A percentile compares a stretch with the other conserved stretches of the same genome.
Evolutionary conservation across 176 grass and related monocot genomes (phyloP).

Genomic region (Ampelocalamus luodianensis): DNA sequence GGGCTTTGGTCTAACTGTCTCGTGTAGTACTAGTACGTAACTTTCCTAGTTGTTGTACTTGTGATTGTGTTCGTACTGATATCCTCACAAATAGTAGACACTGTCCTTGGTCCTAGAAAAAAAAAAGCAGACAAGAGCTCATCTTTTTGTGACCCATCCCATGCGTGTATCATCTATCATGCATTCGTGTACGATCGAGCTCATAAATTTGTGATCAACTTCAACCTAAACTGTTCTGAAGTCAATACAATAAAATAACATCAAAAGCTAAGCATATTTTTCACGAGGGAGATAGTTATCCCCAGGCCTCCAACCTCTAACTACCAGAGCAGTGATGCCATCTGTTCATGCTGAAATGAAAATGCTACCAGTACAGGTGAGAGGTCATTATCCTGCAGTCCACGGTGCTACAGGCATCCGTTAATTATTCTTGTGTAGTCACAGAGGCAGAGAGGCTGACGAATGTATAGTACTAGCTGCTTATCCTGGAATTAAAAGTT

Average conservation of each 20-base stretch:
- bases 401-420: conserved; percentile 37
- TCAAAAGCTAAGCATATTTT: conserved; percentile 5
- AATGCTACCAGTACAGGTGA: conserved; percentile 32
- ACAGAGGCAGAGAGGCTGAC: conserved; percentile 29
- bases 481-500: conserved; percentile 28
- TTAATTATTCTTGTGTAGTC: conserved; percentile 30
- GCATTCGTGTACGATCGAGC: neutral
- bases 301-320: conserved; percentile 36
- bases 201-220: conserved; percentile 6
- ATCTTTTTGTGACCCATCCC: conserved; percentile 16
- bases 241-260: neutral
- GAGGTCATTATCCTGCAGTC: conserved; percentile 50
- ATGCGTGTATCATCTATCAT: conserved; percentile 3
- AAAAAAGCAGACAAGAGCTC: neutral
- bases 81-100: neutral
- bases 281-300: conserved; percentile 26
- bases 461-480: conserved; percentile 16
- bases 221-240: neutral
- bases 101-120: conserved; percentile 8
- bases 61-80: neutral
- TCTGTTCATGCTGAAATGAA: conserved; percentile 20
- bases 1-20: neutral
- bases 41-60: neutral
- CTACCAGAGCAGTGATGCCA: conserved; percentile 2
- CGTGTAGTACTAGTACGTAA: neutral